Conservation (phyloP, 192 early-diverging fungal species). For the Gorgonomyces haynaldii region DNA sequence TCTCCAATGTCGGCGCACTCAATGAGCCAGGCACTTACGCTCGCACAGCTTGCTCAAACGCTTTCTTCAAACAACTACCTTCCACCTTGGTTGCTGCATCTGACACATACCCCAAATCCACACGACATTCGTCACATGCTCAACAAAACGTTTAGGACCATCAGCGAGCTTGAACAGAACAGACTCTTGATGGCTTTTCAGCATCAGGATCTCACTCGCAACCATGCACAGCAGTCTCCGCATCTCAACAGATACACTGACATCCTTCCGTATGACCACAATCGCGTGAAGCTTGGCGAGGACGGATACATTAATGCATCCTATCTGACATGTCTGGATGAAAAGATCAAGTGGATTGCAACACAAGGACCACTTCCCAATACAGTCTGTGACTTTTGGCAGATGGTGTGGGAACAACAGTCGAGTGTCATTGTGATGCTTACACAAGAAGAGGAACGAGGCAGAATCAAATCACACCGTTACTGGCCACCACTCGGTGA, state of each 20-base stretch:
- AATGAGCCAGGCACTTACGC: too few relatives aligned
- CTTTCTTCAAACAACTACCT: too few relatives aligned
- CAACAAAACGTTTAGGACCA: too few relatives aligned
- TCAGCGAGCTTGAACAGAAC: too few relatives aligned
- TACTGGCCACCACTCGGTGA: slow-evolving; percentile 65
- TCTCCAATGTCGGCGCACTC: too few relatives aligned
- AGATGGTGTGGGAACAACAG: slow-evolving; percentile 73
- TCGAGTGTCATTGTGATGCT: slow-evolving; percentile 75
- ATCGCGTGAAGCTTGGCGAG: slow-evolving; percentile 20
- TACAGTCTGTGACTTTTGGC: slow-evolving; percentile 80
- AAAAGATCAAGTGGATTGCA: slow-evolving; percentile 60
- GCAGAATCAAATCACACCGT: slow-evolving; percentile 62
- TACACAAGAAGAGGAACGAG: slow-evolving; percentile 64
- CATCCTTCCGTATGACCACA: slow-evolving; percentile 38
- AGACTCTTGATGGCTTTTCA: too few relatives aligned
- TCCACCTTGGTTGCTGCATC: too few relatives aligned
- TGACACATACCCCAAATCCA: too few relatives aligned
- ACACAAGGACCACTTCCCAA: slow-evolving; percentile 75
- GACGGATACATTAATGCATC: slow-evolving; percentile 73
- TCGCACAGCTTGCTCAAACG: too few relatives aligned
- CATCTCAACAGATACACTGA: slow-evolving; percentile 36
- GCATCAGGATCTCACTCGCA: too few relatives aligned
- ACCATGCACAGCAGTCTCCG: slow-evolving; percentile 14
- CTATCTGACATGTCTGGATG: slow-evolving; percentile 31
- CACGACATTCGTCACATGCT: too few relatives aligned